Evolutionary conservation across 805 yeast genomes (phyloP), one percentile per base, ranked within the genome.

Genomic region (Metschnikowia borealis): DNA sequence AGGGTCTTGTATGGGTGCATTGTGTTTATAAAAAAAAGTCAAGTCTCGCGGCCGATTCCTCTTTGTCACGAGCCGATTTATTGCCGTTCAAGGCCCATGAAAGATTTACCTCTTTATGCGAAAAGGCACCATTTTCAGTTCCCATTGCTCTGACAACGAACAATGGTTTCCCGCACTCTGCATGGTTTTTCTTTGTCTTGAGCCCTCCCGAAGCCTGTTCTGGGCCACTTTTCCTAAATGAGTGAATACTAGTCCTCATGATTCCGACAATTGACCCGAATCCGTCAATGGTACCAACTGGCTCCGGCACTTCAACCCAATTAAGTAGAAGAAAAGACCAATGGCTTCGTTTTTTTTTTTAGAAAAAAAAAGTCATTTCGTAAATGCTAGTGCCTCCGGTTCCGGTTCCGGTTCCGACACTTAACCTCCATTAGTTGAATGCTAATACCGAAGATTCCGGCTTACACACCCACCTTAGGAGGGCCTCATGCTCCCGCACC

Each of bases 401-500:
- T 26, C 29, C 26, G 26, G 26, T 23, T 23, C 8, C 29, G 29
- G 29, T 26, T 26, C 29, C 29, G 29, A 10, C 29, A 26, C 11
- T 26, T 26, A 26, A 26, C 29, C 29, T 26, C 4, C 8, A 26
- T 38, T 10, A 23, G 39, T 43, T 34, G 20, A 47, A 37, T 31
- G 51, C 57, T 38, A 56, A 31, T 8, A 53, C 47, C 6, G 54
- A 48, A 6, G 48, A 49, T 23, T 52, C 54, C 10, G 58, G 52
- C 50, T 57, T 64, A 29, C 71, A 66, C 15, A 62, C 62, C 71
- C 78, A 79, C 42, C 75, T 61, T 39, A 71, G 56, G 36, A 80
- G 61, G 3, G 78, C 83, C 6, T 74, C 73, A 58, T 80, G 84
- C 11, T 61, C 58, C 18, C 64, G 17, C n/a, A 63, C 57, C 0